A percentile compares a stretch with the other conserved stretches of the same genome.
phyloP scores from a whole-genome alignment of 1,284 basidiomycete species.

The Ustilago curta region DNA sequence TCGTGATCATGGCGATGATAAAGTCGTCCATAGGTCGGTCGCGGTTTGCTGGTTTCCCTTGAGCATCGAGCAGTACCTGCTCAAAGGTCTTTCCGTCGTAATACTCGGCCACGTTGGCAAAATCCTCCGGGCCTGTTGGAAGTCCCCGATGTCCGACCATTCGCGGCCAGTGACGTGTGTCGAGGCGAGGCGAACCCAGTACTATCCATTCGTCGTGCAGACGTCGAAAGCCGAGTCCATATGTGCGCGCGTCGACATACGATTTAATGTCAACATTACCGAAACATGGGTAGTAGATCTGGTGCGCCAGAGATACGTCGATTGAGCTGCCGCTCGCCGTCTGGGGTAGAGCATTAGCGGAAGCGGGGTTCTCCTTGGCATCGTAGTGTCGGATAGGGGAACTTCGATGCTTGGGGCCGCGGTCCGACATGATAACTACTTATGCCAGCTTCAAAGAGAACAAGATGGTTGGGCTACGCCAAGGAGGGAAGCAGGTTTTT shows the following conservation, averaged over 20 bases:
- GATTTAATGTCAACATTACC: slow-evolving; percentile 31
- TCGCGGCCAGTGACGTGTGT: slow-evolving; percentile 41
- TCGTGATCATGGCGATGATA: slow-evolving; percentile 29
- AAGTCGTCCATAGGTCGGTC: slow-evolving; percentile 40
- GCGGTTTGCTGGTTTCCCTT: slow-evolving; percentile 32
- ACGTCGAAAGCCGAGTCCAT: slow-evolving; percentile 38
- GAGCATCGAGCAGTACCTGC: slow-evolving; percentile 24
- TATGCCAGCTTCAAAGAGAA: background rate
- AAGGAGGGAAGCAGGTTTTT: slow-evolving; percentile 16
- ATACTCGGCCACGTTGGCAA: slow-evolving; percentile 24
- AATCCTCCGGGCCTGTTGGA: slow-evolving; percentile 23
- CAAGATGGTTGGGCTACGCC: background rate
- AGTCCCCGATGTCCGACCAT: slow-evolving; percentile 36
- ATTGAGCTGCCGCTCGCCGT: background rate
- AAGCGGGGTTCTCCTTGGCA: background rate
- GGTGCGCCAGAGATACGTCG: slow-evolving; percentile 4
- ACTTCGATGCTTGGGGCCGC: background rate
- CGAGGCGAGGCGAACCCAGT: slow-evolving; percentile 27
- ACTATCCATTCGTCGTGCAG: slow-evolving; percentile 45
- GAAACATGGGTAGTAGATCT: slow-evolving; percentile 35
- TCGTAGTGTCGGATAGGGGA: background rate
- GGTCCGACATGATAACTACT: slow-evolving; percentile 13
- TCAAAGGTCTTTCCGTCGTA: slow-evolving; percentile 38
- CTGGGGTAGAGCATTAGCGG: background rate
- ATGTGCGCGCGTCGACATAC: slow-evolving; percentile 32